These are phyloP conservation scores for Yamadazyma kitorensis DNA, from an alignment of 805 yeast genomes.

Conservation along the genomic window DNA sequence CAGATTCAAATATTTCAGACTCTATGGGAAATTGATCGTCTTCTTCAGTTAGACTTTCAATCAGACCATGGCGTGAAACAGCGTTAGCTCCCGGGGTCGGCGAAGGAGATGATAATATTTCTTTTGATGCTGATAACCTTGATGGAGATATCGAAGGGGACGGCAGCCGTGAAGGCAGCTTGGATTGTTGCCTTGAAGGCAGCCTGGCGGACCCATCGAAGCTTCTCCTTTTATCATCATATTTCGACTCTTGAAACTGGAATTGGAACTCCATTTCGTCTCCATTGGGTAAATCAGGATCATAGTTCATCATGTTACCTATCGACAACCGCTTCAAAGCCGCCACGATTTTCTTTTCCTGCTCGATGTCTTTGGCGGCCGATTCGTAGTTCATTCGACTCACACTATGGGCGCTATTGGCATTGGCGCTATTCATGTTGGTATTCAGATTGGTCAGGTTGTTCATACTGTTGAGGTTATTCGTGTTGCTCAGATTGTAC, in stretches of 20 bases:
- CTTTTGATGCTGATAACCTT: slow-evolving; percentile 1
- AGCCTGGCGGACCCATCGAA: slow-evolving; percentile 1
- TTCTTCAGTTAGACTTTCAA: no score
- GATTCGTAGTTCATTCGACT: slow-evolving; percentile 25
- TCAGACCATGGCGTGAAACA: no score
- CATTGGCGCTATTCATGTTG: no score
- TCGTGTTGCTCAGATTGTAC: neutral
- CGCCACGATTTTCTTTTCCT: slow-evolving; percentile 69
- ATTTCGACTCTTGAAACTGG: slow-evolving; percentile 13
- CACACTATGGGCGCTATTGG: no score
- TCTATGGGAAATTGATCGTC: no score
- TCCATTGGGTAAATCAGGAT: slow-evolving; percentile 62
- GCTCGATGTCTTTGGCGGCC: slow-evolving; percentile 77
- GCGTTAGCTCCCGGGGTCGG: neutral
- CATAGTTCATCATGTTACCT: slow-evolving; percentile 57
- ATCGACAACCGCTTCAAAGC: slow-evolving; percentile 72
- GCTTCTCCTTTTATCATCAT: slow-evolving; percentile 6
- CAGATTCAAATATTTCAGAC: no score
- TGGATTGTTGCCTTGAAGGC: slow-evolving; percentile 5
- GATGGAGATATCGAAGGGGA: slow-evolving; percentile 8
- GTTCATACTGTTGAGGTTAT: neutral
- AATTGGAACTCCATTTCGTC: slow-evolving; percentile 25
- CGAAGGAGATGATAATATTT: neutral
- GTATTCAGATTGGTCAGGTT: neutral
- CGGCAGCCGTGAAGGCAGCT: slow-evolving; percentile 9